Evolutionary conservation across 2,329 filamentous ascomycete genomes (phyloP).

Genomic region (Xylaria sp.): DNA sequence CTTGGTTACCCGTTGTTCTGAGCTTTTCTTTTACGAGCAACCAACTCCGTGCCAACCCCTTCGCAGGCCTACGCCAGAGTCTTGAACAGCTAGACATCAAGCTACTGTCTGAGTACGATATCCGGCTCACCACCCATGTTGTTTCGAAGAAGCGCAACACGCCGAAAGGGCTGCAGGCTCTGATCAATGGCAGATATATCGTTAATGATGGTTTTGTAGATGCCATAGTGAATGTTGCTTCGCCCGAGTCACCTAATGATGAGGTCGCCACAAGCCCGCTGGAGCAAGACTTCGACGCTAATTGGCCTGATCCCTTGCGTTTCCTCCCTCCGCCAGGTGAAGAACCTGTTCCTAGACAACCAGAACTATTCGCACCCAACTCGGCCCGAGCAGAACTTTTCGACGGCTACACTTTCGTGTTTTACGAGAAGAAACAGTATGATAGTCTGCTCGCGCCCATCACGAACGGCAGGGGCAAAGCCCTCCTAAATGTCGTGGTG

Average conservation of each 20-base stretch:
- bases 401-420: slow-evolving; percentile 87
- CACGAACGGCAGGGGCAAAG: slow-evolving; percentile 84
- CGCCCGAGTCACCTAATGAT: slow-evolving; percentile 58
- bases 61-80: slow-evolving; percentile 68
- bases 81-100: slow-evolving; percentile 93
- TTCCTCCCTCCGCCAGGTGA: slow-evolving; percentile 79
- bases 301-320: slow-evolving; percentile 80
- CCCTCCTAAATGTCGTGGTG: slow-evolving; percentile 71
- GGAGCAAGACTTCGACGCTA: slow-evolving; percentile 80
- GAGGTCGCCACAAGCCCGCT: slow-evolving; percentile 65
- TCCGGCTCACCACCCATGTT: slow-evolving; percentile 81
- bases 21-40: slow-evolving; percentile 81
- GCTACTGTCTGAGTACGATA: slow-evolving; percentile 76
- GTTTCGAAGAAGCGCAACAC: slow-evolving; percentile 91
- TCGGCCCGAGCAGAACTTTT: slow-evolving; percentile 75
- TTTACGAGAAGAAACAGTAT: slow-evolving; percentile 80
- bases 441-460: slow-evolving; percentile 79
- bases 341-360: slow-evolving; percentile 76
- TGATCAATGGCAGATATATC: slow-evolving; percentile 83
- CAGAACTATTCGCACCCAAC: slow-evolving; percentile 78
- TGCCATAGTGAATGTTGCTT: slow-evolving; percentile 71
- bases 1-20: slow-evolving; percentile 83
- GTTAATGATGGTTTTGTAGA: slow-evolving; percentile 80
- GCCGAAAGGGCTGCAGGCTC: slow-evolving; percentile 83
- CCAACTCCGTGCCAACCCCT: slow-evolving; percentile 73